Evolutionary conservation across 1,284 basidiomycete species (phyloP).

Genomic region (Neonothopanus nambi): DNA sequence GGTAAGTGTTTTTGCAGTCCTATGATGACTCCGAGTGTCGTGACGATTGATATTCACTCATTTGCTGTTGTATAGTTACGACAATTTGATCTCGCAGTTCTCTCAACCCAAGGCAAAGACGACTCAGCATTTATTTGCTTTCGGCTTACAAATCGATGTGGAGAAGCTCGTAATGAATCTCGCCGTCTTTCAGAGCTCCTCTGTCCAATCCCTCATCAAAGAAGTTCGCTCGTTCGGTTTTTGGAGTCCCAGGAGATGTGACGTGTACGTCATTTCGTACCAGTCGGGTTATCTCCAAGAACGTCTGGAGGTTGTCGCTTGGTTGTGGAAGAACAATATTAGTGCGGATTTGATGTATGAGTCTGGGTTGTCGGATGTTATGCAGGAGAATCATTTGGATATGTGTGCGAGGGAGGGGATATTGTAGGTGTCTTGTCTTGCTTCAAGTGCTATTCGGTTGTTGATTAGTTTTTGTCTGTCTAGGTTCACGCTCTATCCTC

Average conservation of each 20-base stretch:
- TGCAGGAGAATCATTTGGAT: slow-evolving; percentile 65
- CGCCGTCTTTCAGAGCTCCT: slow-evolving; percentile 70
- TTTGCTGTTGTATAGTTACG: slow-evolving; percentile 56
- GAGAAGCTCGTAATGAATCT: slow-evolving; percentile 78
- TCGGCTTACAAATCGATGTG: slow-evolving; percentile 77
- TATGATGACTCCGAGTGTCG: not conserved
- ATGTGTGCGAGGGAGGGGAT: slow-evolving; percentile 76
- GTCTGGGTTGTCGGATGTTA: slow-evolving; percentile 56
- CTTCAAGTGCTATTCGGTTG: not conserved
- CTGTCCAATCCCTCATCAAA: slow-evolving; percentile 69
- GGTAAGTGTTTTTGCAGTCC: slow-evolving; percentile 49
- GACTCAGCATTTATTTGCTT: slow-evolving; percentile 56
- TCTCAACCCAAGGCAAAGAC: slow-evolving; percentile 54
- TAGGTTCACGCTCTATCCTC: slow-evolving; percentile 73
- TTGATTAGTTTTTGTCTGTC: slow-evolving; percentile 11
- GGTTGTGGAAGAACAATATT: slow-evolving; percentile 81
- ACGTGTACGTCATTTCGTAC: slow-evolving; percentile 82
- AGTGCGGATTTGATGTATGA: slow-evolving; percentile 90
- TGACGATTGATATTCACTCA: not conserved
- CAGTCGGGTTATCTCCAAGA: slow-evolving; percentile 75
- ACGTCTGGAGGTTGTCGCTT: slow-evolving; percentile 74
- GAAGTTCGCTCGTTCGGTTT: slow-evolving; percentile 83
- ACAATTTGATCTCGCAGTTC: slow-evolving; percentile 67
- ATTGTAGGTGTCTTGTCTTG: slow-evolving; percentile 50
- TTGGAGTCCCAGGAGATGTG: slow-evolving; percentile 85